phyloP scores from a whole-genome alignment of 768 basidiomycete species.

The Candolleomyces aberdarensis region DNA sequence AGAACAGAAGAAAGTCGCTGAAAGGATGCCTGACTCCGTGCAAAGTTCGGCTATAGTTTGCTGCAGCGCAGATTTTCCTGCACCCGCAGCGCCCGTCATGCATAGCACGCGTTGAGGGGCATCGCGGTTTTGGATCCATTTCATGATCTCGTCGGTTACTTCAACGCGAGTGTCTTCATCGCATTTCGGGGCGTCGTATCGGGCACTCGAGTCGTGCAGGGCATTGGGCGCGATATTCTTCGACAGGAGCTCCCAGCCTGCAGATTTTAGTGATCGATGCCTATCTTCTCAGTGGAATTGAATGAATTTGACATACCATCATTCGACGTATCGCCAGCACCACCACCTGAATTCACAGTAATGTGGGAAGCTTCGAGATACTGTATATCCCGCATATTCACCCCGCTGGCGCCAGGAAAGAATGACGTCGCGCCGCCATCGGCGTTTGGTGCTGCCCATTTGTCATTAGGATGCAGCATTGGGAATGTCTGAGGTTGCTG shows the following conservation, averaged over 20 bases:
- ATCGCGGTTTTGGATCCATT: neutral
- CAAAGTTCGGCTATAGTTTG: constrained; percentile 5
- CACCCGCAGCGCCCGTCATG: constrained; percentile 1
- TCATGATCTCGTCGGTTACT: neutral
- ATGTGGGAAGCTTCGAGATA: no score
- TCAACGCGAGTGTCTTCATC: neutral
- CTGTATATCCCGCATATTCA: no score
- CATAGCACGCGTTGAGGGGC: neutral
- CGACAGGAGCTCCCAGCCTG: neutral
- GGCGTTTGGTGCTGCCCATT: no score
- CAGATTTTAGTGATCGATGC: no score
- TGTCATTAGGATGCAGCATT: no score
- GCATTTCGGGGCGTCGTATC: constrained; percentile 3
- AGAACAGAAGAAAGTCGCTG: constrained; percentile 5
- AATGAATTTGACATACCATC: no score
- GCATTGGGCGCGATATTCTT: neutral
- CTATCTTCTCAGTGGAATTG: no score
- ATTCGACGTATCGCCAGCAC: no score
- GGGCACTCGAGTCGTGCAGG: neutral
- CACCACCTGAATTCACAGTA: no score
- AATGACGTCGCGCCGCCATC: no score
- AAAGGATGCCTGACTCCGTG: neutral
- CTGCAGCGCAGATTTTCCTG: constrained; percentile 4
- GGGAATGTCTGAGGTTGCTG: no score
- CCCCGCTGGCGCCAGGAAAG: no score